Base-by-base conservation (phyloP, 176 grass and related monocot genomes). In the Hyparrhenia diplandra region DNA sequence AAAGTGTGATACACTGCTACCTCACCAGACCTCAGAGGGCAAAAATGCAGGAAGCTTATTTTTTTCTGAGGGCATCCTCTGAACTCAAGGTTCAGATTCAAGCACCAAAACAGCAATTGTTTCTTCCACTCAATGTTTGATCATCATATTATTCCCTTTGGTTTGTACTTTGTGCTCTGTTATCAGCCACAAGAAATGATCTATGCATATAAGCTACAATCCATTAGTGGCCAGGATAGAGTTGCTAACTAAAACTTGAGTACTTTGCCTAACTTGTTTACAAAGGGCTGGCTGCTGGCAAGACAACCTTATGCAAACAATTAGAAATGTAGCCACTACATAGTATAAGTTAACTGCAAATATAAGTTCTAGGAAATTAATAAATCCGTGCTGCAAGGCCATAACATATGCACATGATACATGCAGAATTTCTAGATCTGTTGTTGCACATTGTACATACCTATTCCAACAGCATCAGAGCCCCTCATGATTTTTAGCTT, bases 401-500 rank as follows among this genome's bases (percentile, higher is more conserved):
- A 8, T 20, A 84, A 31, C 23, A 68, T 61, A 40, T 25, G 73
- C 67, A 74, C 29, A 23, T 49, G 42, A 27, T 37, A 28, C 60
- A 37, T 41, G 37, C 21, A 40, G 7, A 60, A 29, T 75, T 4
- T 9, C 34, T 49, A 83, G 21, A 14, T 24, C 5, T 16, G n/a
- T n/a, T n/a, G 24, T 39, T 58, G 34, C 2, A 7, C 20, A 40
- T 30, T 3, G 37, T 10, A 63, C 67, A 40, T 89, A 92, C 90
- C 87, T 73, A 84, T 86, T 73, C 90, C 90, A 73, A 75, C 87
- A 40, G 90, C 90, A 77, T 92, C 87, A 61, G 87, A 89, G 31
- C 90, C 87, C 83, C 85, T 89, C 90, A 92, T 92, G 27, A 92
- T 92, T 79, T 83, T 92, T 70, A 92, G 25, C 59, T 85, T 92